A percentile compares a stretch with the other conserved stretches of the same genome.
Conservation (phyloP, 371 early-diverging fungal genomes). For the Haplosporangium sp. region DNA sequence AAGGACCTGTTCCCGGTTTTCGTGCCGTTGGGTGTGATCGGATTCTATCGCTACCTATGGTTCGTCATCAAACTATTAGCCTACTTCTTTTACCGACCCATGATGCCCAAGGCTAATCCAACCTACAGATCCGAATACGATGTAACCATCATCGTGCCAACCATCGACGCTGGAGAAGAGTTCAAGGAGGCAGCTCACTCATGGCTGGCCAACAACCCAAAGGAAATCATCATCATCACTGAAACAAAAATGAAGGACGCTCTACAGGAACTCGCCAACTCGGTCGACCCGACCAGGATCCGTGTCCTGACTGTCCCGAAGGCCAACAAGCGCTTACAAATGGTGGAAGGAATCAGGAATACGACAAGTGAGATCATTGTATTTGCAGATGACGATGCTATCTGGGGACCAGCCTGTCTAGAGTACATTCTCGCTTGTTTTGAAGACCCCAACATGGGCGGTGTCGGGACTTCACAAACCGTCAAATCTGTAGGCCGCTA, state of each 20-base stretch:
- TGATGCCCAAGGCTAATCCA: conserved; percentile 62
- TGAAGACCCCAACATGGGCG: conserved; percentile 79
- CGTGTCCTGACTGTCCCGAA: conserved; percentile 64
- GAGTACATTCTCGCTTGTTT: conserved; percentile 79
- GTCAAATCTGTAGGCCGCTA: conserved; percentile 67
- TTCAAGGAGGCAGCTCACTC: conserved; percentile 73
- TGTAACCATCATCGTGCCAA: conserved; percentile 81
- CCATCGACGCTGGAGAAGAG: conserved; percentile 83
- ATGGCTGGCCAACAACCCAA: conserved; percentile 76
- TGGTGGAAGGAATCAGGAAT: conserved; percentile 77
- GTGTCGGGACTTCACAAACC: conserved; percentile 80
- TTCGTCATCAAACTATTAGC: conserved; percentile 70
- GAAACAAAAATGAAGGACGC: conserved; percentile 65
- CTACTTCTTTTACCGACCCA: conserved; percentile 66
- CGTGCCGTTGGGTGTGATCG: conserved; percentile 78
- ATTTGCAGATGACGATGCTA: conserved; percentile 82
- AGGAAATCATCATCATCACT: conserved; percentile 71
- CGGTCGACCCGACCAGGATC: conserved; percentile 61
- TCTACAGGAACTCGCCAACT: conserved; percentile 60
- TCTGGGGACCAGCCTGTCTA: conserved; percentile 73
- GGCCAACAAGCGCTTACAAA: conserved; percentile 78
- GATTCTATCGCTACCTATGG: conserved; percentile 80
- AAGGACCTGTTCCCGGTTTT: conserved; percentile 76
- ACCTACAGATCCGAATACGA: conserved; percentile 66
- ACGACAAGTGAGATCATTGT: conserved; percentile 75